phyloP scores from a whole-genome alignment of 805 yeast species.

The Yarrowia sp. region DNA sequence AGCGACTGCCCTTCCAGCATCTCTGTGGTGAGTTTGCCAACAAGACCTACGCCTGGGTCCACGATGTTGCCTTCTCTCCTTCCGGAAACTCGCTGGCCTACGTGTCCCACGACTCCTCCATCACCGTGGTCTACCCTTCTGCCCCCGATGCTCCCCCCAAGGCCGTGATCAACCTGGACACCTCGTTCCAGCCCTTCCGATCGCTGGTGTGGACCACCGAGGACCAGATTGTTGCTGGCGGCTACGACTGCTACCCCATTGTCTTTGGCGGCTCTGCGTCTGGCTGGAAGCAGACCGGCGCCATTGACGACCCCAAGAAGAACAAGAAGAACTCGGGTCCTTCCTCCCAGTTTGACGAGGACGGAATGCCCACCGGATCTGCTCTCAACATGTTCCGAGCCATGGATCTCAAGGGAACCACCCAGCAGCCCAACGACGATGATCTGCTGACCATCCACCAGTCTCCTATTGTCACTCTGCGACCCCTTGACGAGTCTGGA shows the following conservation, averaged over 20 bases:
- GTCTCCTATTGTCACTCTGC: conserved; percentile 77
- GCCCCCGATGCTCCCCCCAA: conserved; percentile 70
- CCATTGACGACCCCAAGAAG: conserved; percentile 64
- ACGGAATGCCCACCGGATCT: conserved; percentile 52
- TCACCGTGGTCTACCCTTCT: conserved; percentile 78
- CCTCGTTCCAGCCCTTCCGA: conserved; percentile 80
- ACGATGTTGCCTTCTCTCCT: conserved; percentile 86
- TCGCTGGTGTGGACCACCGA: conserved; percentile 74
- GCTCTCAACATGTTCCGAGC: conserved; percentile 90
- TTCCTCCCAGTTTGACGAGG: conserved; percentile 35
- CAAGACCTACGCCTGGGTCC: conserved; percentile 86
- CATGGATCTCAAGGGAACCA: conserved; percentile 90
- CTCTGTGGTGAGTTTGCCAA: conserved; percentile 80
- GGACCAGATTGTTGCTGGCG: conserved; percentile 79
- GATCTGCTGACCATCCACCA: conserved; percentile 82
- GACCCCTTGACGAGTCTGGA: conserved; percentile 56
- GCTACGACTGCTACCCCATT: conserved; percentile 90
- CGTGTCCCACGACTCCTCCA: conserved; percentile 85
- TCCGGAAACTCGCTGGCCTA: conserved; percentile 78
- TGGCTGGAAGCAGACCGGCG: conserved; percentile 65
- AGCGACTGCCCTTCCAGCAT: conserved; percentile 92
- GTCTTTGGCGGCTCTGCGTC: conserved; percentile 73
- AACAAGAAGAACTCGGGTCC: conserved; percentile 56
- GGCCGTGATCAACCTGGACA: conserved; percentile 63
- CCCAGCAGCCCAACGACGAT: conserved; percentile 54